Evolutionary conservation across 495 filamentous ascomycete species (phyloP).

Genomic region (Ramalina intermedia): DNA sequence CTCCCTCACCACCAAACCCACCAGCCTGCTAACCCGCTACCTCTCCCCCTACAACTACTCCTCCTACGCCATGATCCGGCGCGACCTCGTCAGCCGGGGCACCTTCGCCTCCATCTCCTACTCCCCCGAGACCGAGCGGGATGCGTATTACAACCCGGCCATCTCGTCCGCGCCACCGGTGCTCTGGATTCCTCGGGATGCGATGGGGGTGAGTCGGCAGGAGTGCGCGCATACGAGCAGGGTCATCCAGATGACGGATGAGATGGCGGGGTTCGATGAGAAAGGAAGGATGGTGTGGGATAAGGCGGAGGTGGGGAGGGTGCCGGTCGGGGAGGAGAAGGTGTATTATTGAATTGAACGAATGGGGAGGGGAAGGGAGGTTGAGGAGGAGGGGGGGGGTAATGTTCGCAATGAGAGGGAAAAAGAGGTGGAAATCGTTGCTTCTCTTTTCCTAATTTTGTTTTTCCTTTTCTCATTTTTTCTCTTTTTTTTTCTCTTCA

Average conservation of each 20-base stretch:
- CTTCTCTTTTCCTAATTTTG: too few relatives aligned
- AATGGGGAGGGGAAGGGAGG: too few relatives aligned
- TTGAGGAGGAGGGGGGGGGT: too few relatives aligned
- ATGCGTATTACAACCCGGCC: conserved; percentile 69
- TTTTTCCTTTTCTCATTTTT: too few relatives aligned
- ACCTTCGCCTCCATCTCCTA: conserved; percentile 35
- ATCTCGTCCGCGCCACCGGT: conserved; percentile 49
- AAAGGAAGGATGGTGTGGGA: conserved; percentile 71
- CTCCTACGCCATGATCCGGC: conserved; percentile 57
- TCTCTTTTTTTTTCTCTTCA: too few relatives aligned
- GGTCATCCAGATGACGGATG: conserved; percentile 69
- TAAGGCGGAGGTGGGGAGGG: conserved; percentile 43
- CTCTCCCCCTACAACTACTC: conserved; percentile 64
- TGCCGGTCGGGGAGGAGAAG: conserved; percentile 72
- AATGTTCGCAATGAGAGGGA: too few relatives aligned
- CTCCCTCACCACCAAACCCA: conserved; percentile 27
- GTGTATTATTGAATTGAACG: conserved; percentile 25
- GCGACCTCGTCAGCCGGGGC: conserved; percentile 45
- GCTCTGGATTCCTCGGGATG: conserved; percentile 75
- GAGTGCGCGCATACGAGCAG: conserved; percentile 58
- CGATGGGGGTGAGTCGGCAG: conserved; percentile 58
- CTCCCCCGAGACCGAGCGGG: conserved; percentile 38
- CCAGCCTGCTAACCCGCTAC: conserved; percentile 50
- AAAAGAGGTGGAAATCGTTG: too few relatives aligned
- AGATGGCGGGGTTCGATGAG: conserved; percentile 66